Evolutionary conservation across 352 stramenopile species (phyloP).

Genomic region (Phytophthora idaei): DNA sequence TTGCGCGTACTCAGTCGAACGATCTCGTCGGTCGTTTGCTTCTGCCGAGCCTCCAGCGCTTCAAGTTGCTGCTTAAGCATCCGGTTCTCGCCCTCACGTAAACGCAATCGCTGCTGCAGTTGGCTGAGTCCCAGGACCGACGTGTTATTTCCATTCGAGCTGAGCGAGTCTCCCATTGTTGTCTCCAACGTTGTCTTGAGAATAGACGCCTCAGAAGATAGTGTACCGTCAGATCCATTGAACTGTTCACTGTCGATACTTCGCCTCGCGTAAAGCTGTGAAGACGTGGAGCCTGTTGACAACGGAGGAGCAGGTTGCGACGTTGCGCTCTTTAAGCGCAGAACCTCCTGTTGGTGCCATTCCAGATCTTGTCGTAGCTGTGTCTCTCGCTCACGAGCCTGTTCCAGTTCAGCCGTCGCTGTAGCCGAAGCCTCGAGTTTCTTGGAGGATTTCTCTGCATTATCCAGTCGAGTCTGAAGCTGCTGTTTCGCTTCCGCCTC

Average conservation of each 20-base stretch:
- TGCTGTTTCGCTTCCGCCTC: constrained; percentile 46
- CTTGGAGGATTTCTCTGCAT: constrained; percentile 14
- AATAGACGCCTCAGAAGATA: constrained; percentile 60
- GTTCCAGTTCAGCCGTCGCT: constrained; percentile 42
- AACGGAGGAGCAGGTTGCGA: constrained; percentile 14
- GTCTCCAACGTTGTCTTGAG: constrained; percentile 62
- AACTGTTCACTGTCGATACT: constrained; percentile 27
- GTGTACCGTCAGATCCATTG: constrained; percentile 14
- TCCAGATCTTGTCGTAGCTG: constrained; percentile 65
- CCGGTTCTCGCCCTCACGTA: constrained; percentile 77
- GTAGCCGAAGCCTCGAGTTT: constrained; percentile 14
- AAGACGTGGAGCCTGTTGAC: constrained; percentile 31
- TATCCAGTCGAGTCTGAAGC: constrained; percentile 38
- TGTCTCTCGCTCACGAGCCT: constrained; percentile 46
- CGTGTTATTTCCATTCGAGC: constrained; percentile 38
- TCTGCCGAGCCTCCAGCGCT: constrained; percentile 66
- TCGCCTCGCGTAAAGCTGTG: constrained; percentile 24
- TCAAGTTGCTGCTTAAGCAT: constrained; percentile 77
- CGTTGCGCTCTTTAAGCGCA: constrained; percentile 42
- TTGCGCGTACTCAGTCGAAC: constrained; percentile 78
- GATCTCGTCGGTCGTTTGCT: constrained; percentile 74
- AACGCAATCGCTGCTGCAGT: constrained; percentile 71
- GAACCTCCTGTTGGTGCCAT: constrained; percentile 65
- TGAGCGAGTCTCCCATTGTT: constrained; percentile 34
- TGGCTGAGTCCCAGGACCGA: constrained; percentile 79